Evolutionary conservation across 2,329 filamentous ascomycete species (phyloP).

Genomic region (Hypoxylon sp.): DNA sequence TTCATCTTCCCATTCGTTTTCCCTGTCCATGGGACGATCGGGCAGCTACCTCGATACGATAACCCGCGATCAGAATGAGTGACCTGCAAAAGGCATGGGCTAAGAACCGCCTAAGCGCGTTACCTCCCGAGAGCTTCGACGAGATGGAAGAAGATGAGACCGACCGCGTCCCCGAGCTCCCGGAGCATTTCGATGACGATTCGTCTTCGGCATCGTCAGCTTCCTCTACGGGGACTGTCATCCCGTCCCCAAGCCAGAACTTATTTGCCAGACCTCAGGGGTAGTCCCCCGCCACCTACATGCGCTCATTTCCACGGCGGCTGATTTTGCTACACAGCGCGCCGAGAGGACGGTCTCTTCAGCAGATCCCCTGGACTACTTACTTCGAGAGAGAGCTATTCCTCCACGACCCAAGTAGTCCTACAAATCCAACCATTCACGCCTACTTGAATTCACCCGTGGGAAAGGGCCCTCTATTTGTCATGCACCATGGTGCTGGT

Average conservation of each 20-base stretch:
- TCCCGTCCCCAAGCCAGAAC: slow-evolving; percentile 79
- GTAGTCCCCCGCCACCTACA: slow-evolving; percentile 59
- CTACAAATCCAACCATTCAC: slow-evolving; percentile 74
- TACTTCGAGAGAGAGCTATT: slow-evolving; percentile 92
- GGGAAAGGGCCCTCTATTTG: slow-evolving; percentile 82
- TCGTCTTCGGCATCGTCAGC: slow-evolving; percentile 85
- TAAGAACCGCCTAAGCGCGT: slow-evolving; percentile 76
- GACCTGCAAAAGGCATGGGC: slow-evolving; percentile 84
- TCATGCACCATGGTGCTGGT: slow-evolving; percentile 94
- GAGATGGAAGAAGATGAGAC: slow-evolving; percentile 64
- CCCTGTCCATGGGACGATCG: slow-evolving; percentile 15
- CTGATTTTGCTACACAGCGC: slow-evolving; percentile 55
- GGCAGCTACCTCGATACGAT: slow-evolving; percentile 5
- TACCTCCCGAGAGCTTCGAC: slow-evolving; percentile 64
- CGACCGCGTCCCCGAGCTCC: slow-evolving; percentile 58
- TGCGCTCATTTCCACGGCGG: slow-evolving; percentile 36
- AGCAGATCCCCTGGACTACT: slow-evolving; percentile 84
- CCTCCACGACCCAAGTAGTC: slow-evolving; percentile 64
- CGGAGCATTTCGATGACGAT: slow-evolving; percentile 69
- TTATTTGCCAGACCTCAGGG: slow-evolving; percentile 78
- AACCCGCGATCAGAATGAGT: slow-evolving; percentile 69
- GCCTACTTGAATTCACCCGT: slow-evolving; percentile 88
- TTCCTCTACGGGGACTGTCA: slow-evolving; percentile 92
- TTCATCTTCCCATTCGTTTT: slow-evolving; percentile 8
- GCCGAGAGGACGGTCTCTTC: slow-evolving; percentile 66